These are phyloP conservation scores for Paraphaeosphaeria minitans DNA, from an alignment of 2,329 filamentous ascomycete genomes.

Conservation along the genomic window DNA sequence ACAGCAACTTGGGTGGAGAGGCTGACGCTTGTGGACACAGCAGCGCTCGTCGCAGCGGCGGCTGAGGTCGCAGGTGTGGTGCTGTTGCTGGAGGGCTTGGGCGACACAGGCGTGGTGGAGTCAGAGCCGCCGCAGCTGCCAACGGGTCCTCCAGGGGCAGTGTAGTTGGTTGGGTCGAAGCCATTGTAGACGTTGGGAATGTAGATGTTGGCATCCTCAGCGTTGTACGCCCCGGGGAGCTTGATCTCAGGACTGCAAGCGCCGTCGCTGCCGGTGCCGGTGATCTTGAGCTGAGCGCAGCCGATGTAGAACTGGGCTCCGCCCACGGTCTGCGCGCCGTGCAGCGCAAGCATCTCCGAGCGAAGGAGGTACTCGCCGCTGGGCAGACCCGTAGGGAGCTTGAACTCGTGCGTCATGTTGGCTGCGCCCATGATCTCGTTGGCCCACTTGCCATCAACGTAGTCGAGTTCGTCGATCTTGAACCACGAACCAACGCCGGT, in stretches of 20 bases:
- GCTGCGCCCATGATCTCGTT: slow-evolving; percentile 44
- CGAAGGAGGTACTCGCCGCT: slow-evolving; percentile 50
- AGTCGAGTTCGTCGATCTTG: slow-evolving; percentile 44
- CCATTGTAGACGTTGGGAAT: slow-evolving; percentile 45
- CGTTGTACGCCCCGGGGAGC: slow-evolving; percentile 49
- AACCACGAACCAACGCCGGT: slow-evolving; percentile 44
- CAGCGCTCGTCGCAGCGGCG: slow-evolving; percentile 12
- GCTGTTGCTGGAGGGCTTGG: slow-evolving; percentile 14
- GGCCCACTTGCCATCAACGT: slow-evolving; percentile 38
- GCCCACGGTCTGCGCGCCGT: slow-evolving; percentile 43
- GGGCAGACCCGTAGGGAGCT: slow-evolving; percentile 47
- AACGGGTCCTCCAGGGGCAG: slow-evolving; percentile 36
- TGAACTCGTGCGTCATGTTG: slow-evolving; percentile 46
- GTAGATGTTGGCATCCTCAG: slow-evolving; percentile 40
- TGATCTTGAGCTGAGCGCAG: slow-evolving; percentile 55
- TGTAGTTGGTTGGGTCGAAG: slow-evolving; percentile 36
- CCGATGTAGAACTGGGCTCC: slow-evolving; percentile 54
- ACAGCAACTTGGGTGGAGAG: not conserved
- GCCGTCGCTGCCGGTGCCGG: slow-evolving; percentile 43
- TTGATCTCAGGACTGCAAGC: slow-evolving; percentile 46
- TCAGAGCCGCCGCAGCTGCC: slow-evolving; percentile 33
- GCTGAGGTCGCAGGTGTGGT: slow-evolving; percentile 12
- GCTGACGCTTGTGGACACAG: slow-evolving; percentile 1
- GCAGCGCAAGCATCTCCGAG: slow-evolving; percentile 55
- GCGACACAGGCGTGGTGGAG: slow-evolving; percentile 8